Conservation (phyloP, 2,329 filamentous ascomycete species). For the Penicillium sp. region DNA sequence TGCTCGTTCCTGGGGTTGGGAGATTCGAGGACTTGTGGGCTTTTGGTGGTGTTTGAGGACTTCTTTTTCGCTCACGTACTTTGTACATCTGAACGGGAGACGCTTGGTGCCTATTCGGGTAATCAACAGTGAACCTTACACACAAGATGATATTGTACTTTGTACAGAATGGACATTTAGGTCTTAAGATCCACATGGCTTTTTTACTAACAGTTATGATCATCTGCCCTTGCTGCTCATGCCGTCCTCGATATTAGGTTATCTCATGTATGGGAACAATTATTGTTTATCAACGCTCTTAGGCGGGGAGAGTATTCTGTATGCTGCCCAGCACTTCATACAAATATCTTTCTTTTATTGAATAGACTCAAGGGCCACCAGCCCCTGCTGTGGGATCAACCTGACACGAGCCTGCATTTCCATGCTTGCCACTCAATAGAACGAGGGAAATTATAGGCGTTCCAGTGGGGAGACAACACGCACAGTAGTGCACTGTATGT, state of each 20-base stretch:
- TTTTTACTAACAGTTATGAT: background rate
- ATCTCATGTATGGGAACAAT: slow-evolving; percentile 15
- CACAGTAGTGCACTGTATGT: slow-evolving; percentile 6
- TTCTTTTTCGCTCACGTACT: slow-evolving; percentile 1
- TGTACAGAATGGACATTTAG: too few species aligned
- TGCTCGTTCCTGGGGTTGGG: background rate
- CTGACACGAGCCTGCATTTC: slow-evolving; percentile 17
- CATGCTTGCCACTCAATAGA: slow-evolving; percentile 8
- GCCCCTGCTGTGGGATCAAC: slow-evolving; percentile 1
- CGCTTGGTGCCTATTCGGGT: background rate
- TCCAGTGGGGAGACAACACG: slow-evolving; percentile 3
- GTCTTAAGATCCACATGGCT: slow-evolving; percentile 2
- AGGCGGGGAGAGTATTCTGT: background rate
- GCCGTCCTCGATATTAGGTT: slow-evolving; percentile 2
- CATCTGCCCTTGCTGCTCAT: slow-evolving; percentile 15
- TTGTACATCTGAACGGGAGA: slow-evolving; percentile 7
- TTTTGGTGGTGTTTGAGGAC: background rate
- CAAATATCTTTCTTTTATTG: background rate
- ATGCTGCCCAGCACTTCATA: background rate
- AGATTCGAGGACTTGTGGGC: background rate
- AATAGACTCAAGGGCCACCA: background rate
- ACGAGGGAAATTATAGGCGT: background rate
- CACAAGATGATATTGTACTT: background rate
- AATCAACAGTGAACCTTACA: background rate
- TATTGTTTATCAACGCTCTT: slow-evolving; percentile 7